Evolutionary conservation across 352 stramenopile species (phyloP).

Genomic region (Pythium brachiatum): DNA sequence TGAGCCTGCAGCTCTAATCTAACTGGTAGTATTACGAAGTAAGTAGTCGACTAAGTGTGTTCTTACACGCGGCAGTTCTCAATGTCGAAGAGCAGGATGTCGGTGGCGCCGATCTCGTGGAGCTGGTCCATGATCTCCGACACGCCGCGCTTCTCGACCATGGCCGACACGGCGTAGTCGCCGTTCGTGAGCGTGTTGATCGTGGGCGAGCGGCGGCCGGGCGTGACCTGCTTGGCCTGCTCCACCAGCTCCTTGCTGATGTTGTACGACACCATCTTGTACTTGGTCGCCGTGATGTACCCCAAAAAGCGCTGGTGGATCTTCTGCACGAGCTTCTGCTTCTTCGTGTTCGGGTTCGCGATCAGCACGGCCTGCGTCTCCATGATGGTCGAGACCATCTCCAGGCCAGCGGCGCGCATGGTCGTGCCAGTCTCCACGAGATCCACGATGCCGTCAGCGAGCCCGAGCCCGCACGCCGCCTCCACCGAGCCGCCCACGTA

Average conservation of each 20-base stretch:
- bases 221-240: conserved; percentile 88
- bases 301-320: conserved; percentile 94
- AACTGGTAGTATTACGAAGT: background rate
- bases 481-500: conserved; percentile 99
- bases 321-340: conserved; percentile 72
- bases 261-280: conserved; percentile 99
- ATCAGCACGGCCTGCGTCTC: conserved; percentile 92
- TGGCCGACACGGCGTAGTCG: conserved; percentile 88
- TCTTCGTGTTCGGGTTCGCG: conserved; percentile 74
- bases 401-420: conserved; percentile 95
- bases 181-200: conserved; percentile 90
- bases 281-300: conserved; percentile 96
- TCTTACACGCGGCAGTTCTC: conserved; percentile 91
- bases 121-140: conserved; percentile 96
- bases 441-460: conserved; percentile 98
- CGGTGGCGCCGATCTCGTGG: conserved; percentile 92
- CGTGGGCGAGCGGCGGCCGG: conserved; percentile 92
- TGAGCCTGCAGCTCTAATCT: conserved; percentile 23
- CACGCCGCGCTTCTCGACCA: conserved; percentile 90
- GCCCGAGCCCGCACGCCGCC: conserved; percentile 94
- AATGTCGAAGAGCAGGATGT: conserved; percentile 97
- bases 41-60: background rate
- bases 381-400: conserved; percentile 94
- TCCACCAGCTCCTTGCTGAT: conserved; percentile 89
- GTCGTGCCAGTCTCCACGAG: conserved; percentile 98